Base-by-base conservation (phyloP, 306 rosid species). In the Acacia confusa region DNA sequence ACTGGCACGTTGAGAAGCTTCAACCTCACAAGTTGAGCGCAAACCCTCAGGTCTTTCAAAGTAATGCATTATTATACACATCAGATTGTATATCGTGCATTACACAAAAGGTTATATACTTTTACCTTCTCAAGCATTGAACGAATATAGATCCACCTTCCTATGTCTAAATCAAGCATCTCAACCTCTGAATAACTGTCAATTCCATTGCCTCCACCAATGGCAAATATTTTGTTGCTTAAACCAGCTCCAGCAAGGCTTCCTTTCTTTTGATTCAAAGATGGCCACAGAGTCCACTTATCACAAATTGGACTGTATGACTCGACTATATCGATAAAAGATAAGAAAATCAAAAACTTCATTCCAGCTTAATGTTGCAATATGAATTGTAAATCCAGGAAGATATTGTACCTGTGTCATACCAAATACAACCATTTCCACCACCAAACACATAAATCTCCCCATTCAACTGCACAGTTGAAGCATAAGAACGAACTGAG, bases 81-180 rank as follows among this genome's bases (percentile, higher is more conserved):
- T 12, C 3, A 55, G 38, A 67, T 43, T 40, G 52, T 50, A 61
- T 61, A 13, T 28, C 36, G 9, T 66, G 38, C 36, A 47, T 32
- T 14, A n/a, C 22, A 45, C 6, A 70, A 8, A 32, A 69, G 28
- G 40, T 27, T 58, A 64, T 40, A 47, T 16, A 32, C 7, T 71
- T 36, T 76, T 86, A 93, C 99, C 94, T 87, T 90, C 9, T 93
- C 80, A 71, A 76, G 75, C 88, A 88, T 88, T 45, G 95, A 90
- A 83, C 70, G 81, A 3, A 88, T 74, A 64, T 27, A 43, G 43
- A 91, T 93, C 97, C 95, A 93, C 47, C 84, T 84, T 73, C 89
- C 93, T 78, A 87, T 43, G 57, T 92, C 86, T 67, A 90, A 76
- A 88, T 93, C 91, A 71, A 95, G 89, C 91, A 92, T 89, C 70